These are phyloP conservation scores for Solanum bulbocastanum DNA, from an alignment of 257 asterid genomes.

Conservation along the genomic window DNA sequence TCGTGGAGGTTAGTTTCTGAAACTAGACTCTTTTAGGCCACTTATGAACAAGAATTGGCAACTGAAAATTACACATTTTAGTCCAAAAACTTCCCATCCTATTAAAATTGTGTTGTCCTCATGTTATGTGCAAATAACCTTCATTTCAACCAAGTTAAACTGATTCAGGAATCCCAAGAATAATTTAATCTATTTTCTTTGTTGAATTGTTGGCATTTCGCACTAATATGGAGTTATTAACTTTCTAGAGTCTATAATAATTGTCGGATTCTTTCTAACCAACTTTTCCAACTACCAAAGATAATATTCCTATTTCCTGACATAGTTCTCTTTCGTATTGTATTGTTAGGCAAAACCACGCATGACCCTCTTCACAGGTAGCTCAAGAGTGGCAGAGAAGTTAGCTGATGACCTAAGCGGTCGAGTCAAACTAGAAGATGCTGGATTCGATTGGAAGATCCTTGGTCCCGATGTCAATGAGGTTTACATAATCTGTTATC, in stretches of 20 bases:
- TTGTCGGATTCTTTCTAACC: neutral
- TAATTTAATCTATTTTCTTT: neutral
- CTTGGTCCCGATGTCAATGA: constrained; percentile 93
- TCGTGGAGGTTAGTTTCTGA: constrained; percentile 57
- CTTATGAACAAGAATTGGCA: neutral
- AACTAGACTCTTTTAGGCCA: neutral
- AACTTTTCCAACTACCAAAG: neutral
- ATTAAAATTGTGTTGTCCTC: neutral
- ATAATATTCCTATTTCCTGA: neutral
- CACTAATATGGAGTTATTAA: neutral
- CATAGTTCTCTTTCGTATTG: neutral
- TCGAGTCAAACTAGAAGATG: constrained; percentile 81
- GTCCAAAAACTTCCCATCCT: neutral
- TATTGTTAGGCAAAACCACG: constrained; percentile 70
- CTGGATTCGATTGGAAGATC: constrained; percentile 97
- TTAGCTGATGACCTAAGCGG: constrained; percentile 77
- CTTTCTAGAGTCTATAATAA: neutral
- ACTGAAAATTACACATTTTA: neutral
- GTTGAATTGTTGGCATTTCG: neutral
- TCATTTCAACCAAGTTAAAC: neutral
- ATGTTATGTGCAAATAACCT: neutral
- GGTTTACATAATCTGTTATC: constrained; percentile 22
- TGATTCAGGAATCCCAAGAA: neutral
- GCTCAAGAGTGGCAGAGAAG: constrained; percentile 90
- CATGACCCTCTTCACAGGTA: constrained; percentile 97